Conservation (phyloP, 2,329 filamentous ascomycete genomes). For the Phoma sp. region DNA sequence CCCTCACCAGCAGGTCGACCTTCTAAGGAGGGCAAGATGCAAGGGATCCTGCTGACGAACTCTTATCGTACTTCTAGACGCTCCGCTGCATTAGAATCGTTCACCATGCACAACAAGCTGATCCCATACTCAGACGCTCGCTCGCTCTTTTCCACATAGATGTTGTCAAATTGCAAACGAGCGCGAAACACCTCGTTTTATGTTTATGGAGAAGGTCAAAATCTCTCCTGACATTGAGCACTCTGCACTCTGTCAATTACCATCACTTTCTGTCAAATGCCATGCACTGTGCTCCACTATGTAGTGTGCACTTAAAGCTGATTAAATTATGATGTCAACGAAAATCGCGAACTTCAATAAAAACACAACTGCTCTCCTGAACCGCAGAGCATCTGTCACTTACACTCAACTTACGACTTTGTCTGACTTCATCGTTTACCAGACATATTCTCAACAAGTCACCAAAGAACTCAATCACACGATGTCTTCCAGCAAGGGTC, state of each 20-base stretch:
- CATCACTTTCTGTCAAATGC: background rate
- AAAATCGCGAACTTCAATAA: constrained; percentile 25
- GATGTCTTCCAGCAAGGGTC: constrained; percentile 40
- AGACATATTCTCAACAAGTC: background rate
- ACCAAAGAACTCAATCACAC: constrained; percentile 54
- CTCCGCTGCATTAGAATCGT: background rate
- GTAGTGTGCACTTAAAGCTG: constrained; percentile 15
- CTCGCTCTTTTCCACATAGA: background rate
- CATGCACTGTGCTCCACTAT: constrained; percentile 23
- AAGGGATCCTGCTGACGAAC: background rate
- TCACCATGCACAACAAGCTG: background rate
- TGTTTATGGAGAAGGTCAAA: background rate
- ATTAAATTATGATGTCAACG: constrained; percentile 34
- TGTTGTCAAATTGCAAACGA: background rate
- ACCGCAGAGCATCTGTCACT: background rate
- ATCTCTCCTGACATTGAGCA: background rate
- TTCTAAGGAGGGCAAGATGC: background rate
- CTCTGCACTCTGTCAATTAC: background rate
- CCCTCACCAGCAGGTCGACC: background rate
- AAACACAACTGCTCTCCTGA: constrained; percentile 11
- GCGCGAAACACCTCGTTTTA: background rate
- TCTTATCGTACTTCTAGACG: background rate
- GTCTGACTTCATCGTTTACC: too few relatives aligned
- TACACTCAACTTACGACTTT: background rate
- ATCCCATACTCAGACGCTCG: background rate